Evolutionary conservation across 208 protist genomes (phyloP).

Genomic region (Leishmania major): DNA sequence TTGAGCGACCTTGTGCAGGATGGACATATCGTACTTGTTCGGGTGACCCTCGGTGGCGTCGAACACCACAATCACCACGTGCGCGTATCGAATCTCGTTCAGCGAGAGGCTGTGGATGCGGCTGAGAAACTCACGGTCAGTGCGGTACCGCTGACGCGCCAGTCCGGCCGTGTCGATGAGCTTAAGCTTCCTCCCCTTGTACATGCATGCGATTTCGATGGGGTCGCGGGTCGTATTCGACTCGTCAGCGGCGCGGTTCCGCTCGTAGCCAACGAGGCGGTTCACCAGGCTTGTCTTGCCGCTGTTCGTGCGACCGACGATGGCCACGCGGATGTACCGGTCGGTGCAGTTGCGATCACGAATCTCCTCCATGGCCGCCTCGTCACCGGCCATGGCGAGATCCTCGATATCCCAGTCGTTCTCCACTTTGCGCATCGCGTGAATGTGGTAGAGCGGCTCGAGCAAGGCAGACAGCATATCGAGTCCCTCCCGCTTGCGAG

Average conservation of each 20-base stretch:
- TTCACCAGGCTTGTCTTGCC: slow-evolving; percentile 95
- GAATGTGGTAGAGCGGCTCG: slow-evolving; percentile 82
- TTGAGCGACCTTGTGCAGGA: slow-evolving; percentile 81
- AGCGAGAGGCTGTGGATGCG: slow-evolving; percentile 78
- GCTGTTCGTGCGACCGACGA: slow-evolving; percentile 93
- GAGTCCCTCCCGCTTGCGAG: slow-evolving; percentile 60
- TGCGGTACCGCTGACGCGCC: slow-evolving; percentile 69
- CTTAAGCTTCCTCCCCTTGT: slow-evolving; percentile 87
- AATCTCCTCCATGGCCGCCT: slow-evolving; percentile 88
- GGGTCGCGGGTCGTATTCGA: slow-evolving; percentile 93
- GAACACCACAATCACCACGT: slow-evolving; percentile 91
- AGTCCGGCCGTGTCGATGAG: slow-evolving; percentile 92
- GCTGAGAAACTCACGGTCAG: slow-evolving; percentile 83
- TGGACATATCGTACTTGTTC: slow-evolving; percentile 93
- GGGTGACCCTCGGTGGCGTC: slow-evolving; percentile 92
- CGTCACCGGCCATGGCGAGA: slow-evolving; percentile 79
- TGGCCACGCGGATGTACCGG: slow-evolving; percentile 87
- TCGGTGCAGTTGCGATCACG: slow-evolving; percentile 83
- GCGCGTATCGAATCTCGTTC: slow-evolving; percentile 83
- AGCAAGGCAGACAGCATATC: slow-evolving; percentile 75
- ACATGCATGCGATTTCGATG: slow-evolving; percentile 87
- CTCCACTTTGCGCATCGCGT: slow-evolving; percentile 73
- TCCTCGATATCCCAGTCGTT: slow-evolving; percentile 93
- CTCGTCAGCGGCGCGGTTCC: slow-evolving; percentile 79
- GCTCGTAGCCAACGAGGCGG: slow-evolving; percentile 91